Conservation (phyloP, 345 rosid species). For the Salix arbutifolia region DNA sequence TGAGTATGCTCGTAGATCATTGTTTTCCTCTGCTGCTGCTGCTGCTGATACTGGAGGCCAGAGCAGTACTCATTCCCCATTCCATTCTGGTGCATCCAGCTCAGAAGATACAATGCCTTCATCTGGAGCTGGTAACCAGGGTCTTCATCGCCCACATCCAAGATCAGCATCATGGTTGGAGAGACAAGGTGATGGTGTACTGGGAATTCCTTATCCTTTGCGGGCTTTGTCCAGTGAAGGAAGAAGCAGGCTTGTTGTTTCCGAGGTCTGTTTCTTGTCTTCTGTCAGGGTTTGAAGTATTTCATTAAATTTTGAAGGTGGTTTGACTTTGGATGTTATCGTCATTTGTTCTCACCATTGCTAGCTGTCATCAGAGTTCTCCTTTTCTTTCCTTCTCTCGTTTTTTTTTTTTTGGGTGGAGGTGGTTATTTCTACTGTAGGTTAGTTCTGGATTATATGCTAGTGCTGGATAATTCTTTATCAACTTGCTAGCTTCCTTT, state of each 20-base stretch:
- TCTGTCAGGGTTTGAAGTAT: not conserved
- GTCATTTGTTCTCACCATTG: no score
- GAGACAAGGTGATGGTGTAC: slow-evolving; percentile 56
- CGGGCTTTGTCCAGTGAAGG: slow-evolving; percentile 64
- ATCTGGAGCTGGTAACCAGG: slow-evolving; percentile 47
- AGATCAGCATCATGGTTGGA: slow-evolving; percentile 54
- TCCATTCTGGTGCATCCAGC: slow-evolving; percentile 37
- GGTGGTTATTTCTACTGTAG: no score
- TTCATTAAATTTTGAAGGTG: not conserved
- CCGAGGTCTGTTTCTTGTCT: slow-evolving; percentile 60
- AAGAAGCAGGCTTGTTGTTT: slow-evolving; percentile 56
- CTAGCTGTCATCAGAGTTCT: no score
- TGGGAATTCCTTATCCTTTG: slow-evolving; percentile 50
- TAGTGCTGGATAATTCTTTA: no score
- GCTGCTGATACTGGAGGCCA: slow-evolving; percentile 42
- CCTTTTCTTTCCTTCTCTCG: no score
- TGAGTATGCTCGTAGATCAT: slow-evolving; percentile 65
- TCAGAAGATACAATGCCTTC: slow-evolving; percentile 42
- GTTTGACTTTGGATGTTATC: not conserved
- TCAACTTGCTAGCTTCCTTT: no score
- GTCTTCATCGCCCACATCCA: slow-evolving; percentile 42
- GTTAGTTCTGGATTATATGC: no score
- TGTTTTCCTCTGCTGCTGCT: slow-evolving; percentile 45
- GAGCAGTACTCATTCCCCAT: slow-evolving; percentile 33
- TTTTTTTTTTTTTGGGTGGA: no score